Evolutionary conservation across 306 rosid species (phyloP), one percentile per base, ranked within the genome.

Genomic region (Myrica gale): DNA sequence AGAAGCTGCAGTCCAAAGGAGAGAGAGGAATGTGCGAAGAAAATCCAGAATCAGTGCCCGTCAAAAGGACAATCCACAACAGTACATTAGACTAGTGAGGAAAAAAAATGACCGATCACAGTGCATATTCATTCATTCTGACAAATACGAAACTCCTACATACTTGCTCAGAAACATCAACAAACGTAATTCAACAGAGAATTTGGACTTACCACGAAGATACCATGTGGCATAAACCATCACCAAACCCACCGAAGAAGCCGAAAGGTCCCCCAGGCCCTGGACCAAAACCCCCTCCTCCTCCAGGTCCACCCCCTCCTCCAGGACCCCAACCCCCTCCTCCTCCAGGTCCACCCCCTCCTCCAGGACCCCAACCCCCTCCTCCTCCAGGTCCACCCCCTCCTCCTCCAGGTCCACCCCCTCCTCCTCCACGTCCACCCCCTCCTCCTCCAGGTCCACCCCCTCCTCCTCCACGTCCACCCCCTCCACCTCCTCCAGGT

Each of bases 191-290:
- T 67, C 74, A 19, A 44, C 10, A 5, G 13, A 21, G 5, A 23
- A 37, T 11, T 2, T 41, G 15, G 16, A 75, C 85, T 77, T 72
- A 91, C 97, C 89, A 87, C 10, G 96, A 89, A 63, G 93, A 82
- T 63, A 92, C 1, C 53, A 89, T 69, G 80, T 0, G 70, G 79
- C 90, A 91, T 19, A 91, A 9, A 44, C 96, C 93, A 76, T 88
- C 26, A 21, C 62, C 91, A 82, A 78, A 88, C 17, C 95, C 97
- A 7, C 92, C 91, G 55, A 91, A 84, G 55, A 86, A 84, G 8
- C 85, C 90, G 47, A 86, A 84, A 39, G 85, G 87, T 5, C 74
- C 81, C 0, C 80, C 84, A 3, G 47, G 70, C 2, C 80, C 91
- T 0, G 83, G 79, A 39, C 87, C 86, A 43, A 83, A 78, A 1